phyloP scores from a whole-genome alignment of 2,329 filamentous ascomycete genomes.

The Exophiala sideris region DNA sequence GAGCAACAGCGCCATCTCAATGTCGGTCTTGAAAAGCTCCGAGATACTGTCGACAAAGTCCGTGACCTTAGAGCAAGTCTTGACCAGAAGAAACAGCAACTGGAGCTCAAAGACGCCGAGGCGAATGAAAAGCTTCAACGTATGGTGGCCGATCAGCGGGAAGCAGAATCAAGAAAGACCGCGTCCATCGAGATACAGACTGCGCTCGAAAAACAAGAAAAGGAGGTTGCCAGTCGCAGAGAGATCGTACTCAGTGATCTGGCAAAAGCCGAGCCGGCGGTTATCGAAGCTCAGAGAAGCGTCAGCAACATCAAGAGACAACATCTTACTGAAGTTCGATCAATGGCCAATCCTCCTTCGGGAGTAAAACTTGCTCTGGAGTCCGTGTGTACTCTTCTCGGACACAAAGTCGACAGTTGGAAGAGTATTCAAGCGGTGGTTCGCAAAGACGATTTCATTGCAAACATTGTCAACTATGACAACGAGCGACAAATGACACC shows the following conservation, averaged over 20 bases:
- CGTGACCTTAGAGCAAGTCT: constrained; percentile 85
- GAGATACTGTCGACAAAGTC: constrained; percentile 96
- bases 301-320: constrained; percentile 98
- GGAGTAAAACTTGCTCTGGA: constrained; percentile 91
- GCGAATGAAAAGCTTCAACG: constrained; percentile 95
- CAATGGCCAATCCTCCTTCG: constrained; percentile 87
- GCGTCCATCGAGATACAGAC: constrained; percentile 85
- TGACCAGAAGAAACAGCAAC: constrained; percentile 87
- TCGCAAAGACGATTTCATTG: constrained; percentile 92
- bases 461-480: constrained; percentile 95
- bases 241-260: constrained; percentile 85
- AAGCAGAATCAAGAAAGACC: constrained; percentile 86
- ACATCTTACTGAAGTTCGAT: constrained; percentile 94
- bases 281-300: constrained; percentile 87
- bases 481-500: constrained; percentile 94
- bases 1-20: constrained; percentile 98
- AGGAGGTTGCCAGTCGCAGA: constrained; percentile 76
- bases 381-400: constrained; percentile 91
- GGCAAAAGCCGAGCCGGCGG: constrained; percentile 86
- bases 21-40: constrained; percentile 93
- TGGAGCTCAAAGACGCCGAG: constrained; percentile 90
- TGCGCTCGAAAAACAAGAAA: constrained; percentile 83
- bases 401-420: constrained; percentile 87
- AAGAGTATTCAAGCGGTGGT: constrained; percentile 86
- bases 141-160: constrained; percentile 93